Percentiles rank a stretch among this genome's conserved stretches.
Conservation (phyloP, 2,329 filamentous ascomycete genomes). For the Byssoonygena ceratinophila region DNA sequence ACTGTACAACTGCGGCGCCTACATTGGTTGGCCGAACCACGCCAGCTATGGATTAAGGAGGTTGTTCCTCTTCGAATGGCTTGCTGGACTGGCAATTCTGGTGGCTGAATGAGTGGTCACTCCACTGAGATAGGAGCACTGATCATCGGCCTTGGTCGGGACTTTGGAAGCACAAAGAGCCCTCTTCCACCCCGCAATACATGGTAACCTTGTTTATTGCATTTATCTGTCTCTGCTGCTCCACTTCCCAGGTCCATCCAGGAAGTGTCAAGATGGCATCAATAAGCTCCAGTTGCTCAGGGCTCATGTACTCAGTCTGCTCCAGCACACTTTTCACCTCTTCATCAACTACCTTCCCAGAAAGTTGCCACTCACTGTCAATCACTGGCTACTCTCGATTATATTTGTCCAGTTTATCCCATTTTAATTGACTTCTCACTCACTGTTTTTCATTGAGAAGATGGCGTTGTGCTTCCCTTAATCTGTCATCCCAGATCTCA, state of each 20-base stretch:
- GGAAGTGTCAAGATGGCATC: slow-evolving; percentile 5
- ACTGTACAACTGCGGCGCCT: too few species aligned
- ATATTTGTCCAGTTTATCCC: slow-evolving; percentile 6
- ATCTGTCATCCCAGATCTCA: too few species aligned
- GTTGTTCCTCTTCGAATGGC: too few species aligned
- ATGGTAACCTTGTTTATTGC: not conserved
- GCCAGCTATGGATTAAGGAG: too few species aligned
- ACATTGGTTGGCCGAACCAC: too few species aligned
- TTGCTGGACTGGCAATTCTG: too few species aligned
- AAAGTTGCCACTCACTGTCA: not conserved
- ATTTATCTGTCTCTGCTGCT: not conserved
- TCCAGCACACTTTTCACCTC: not conserved
- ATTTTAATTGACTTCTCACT: not conserved
- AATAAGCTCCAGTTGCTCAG: not conserved
- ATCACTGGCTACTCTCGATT: slow-evolving; percentile 2
- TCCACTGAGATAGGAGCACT: too few species aligned
- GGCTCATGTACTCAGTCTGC: not conserved
- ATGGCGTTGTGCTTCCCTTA: too few species aligned
- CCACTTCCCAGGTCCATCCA: not conserved
- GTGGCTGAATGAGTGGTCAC: too few species aligned
- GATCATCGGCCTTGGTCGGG: too few species aligned
- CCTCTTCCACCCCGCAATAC: not conserved
- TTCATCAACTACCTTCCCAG: slow-evolving; percentile 5
- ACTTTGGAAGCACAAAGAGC: too few species aligned
- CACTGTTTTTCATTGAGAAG: not conserved